Evolutionary conservation across 345 rosid genomes (phyloP), one percentile per base, ranked within the genome.

Genomic region (Salix exigua): DNA sequence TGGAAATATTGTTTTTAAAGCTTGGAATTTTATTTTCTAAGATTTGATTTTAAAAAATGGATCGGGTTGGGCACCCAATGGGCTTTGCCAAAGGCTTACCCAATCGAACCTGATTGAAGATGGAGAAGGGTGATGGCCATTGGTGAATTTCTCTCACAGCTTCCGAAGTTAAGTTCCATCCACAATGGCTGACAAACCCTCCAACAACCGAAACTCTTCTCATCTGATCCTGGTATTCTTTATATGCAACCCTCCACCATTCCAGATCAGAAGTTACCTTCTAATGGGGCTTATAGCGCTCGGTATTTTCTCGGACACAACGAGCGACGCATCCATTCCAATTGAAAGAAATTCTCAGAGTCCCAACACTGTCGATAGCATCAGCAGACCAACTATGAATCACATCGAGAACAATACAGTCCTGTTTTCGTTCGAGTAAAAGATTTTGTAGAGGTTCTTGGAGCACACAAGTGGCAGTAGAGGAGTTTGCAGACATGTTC

Each of bases 391-490:
- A 86, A 2, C 73, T 82, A 64, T 79, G 85, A 71, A 88, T 81
- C 84, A 67, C 65, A 51, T 88, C 91, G 19, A 69, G 80, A 69
- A 88, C 81, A 30, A 88, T 65, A 70, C 88, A 84, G 51, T 86
- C 83, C 1, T 84, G 89, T 37, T 28, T 69, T 33, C 44, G 25
- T 30, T 85, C 73, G 2, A 44, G 18, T 9, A 84, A 73, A 58
- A 84, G 77, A 23, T 62, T 30, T 33, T 70, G 58, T 2, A 81
- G 76, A 30, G 87, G 84, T 10, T 78, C 81, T 68, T 70, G 77
- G 38, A 88, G 88, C 77, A 78, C 66, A 33, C 85, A 83, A 66
- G 88, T 82, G 68, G 81, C 87, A 16, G 82, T 80, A 37, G 4
- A 65, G 21, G 88, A 85, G 28, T 58, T 4, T 13, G 86, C 87